Base-by-base conservation (phyloP, 805 yeast genomes). In the Candida morakotiae region DNA sequence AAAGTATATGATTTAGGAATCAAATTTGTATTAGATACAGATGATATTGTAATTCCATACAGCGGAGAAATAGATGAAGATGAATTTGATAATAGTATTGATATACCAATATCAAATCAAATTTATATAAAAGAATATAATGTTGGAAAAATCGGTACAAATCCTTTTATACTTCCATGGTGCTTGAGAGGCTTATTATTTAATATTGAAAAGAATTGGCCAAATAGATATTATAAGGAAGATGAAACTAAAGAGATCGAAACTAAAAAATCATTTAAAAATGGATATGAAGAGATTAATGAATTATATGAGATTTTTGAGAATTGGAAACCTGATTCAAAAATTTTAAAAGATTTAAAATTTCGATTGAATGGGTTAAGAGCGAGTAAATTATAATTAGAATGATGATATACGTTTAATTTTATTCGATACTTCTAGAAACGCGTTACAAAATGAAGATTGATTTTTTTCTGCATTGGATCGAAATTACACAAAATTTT, bases 91-190 rank as follows among this genome's bases (percentile, higher is more conserved):
- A 35, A 23, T 27, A 46, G 45, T 3, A 29, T 28, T 7, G 28
- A 28, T 22, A 36, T 34, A 31, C 71, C 71, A 3, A 28, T 46
- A n/a, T 52, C 61, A 10, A 65, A 66, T 44, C 61, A 53, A 34
- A 56, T 64, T 0, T 60, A 65, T 42, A 51, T 62, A 38, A 59
- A 60, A 41, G 69, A 67, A 41, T 85, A 81, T 53, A 77, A 76
- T 34, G 69, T 85, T 27, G 79, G 85, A 6, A 75, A 75, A 43
- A 60, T 83, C 14, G 87, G 87, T 2, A 65, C 75, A 19, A 89
- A 91, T 57, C 96, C 96, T 0, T 91, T 75, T 52, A 79, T 83
- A 41, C 62, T 91, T 26, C 98, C 98, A 1, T 91, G 97, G 96
- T 84, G 94, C 50, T 75, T 88, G 63, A 65, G 96, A 30, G 96